These are phyloP conservation scores for Aquilaria sinensis DNA, from an alignment of 345 rosid genomes.

Conservation along the genomic window DNA sequence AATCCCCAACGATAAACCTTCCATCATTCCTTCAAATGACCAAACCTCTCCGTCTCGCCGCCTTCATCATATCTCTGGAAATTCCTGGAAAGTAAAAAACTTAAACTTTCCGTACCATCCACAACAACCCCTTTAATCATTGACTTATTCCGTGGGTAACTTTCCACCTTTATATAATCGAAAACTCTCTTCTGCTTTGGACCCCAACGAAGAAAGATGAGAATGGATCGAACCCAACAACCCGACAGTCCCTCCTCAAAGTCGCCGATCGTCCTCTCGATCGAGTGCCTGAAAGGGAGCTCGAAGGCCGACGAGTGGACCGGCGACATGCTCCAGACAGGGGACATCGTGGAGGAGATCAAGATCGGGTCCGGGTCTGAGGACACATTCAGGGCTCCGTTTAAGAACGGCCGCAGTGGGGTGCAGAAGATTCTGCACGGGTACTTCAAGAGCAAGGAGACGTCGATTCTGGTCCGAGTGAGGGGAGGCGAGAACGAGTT, in stretches of 20 bases:
- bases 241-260: conserved; percentile 24
- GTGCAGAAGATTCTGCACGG: conserved; percentile 70
- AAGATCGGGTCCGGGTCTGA: conserved; percentile 60
- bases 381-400: conserved; percentile 47
- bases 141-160: too few relatives aligned
- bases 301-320: conserved; percentile 95
- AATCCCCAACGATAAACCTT: too few relatives aligned
- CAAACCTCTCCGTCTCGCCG: not conserved
- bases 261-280: conserved; percentile 48
- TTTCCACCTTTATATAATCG: too few relatives aligned
- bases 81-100: not conserved
- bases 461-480: conserved; percentile 67
- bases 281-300: conserved; percentile 85
- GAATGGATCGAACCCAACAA: conserved; percentile 44
- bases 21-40: too few relatives aligned
- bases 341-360: conserved; percentile 95
- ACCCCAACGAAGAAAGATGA: conserved; percentile 10
- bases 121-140: too few relatives aligned
- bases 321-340: conserved; percentile 92
- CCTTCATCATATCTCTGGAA: not conserved
- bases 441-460: conserved; percentile 68
- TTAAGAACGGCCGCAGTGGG: conserved; percentile 77
- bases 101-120: too few relatives aligned
- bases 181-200: too few relatives aligned
- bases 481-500: conserved; percentile 65